These are phyloP conservation scores for Epicoccum nigrum DNA, from an alignment of 2,329 filamentous ascomycete genomes.

Conservation along the genomic window DNA sequence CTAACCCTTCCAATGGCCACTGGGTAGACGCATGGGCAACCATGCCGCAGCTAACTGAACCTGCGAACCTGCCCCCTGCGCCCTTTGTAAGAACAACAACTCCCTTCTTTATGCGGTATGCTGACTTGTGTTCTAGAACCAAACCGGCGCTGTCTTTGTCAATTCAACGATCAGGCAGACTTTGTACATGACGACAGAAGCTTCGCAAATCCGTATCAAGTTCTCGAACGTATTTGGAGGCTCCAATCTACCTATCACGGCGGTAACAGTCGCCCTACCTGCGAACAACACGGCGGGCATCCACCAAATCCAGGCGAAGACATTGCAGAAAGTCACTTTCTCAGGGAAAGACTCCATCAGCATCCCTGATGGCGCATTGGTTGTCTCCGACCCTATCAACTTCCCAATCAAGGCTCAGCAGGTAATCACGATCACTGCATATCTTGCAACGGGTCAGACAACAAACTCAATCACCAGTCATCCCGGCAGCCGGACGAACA, in stretches of 20 bases:
- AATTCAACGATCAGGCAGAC: constrained; percentile 72
- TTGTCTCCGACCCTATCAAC: constrained; percentile 66
- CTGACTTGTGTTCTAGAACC: constrained; percentile 52
- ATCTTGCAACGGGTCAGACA: constrained; percentile 62
- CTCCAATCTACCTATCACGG: constrained; percentile 65
- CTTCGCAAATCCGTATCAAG: constrained; percentile 64
- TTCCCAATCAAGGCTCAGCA: constrained; percentile 59
- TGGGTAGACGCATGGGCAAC: constrained; percentile 70
- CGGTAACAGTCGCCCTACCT: constrained; percentile 64
- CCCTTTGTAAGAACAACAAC: constrained; percentile 54
- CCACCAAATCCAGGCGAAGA: constrained; percentile 58
- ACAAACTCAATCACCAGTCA: constrained; percentile 67
- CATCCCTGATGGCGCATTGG: constrained; percentile 62
- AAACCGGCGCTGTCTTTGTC: constrained; percentile 60
- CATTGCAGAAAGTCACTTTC: constrained; percentile 64
- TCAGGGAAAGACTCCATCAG: constrained; percentile 59
- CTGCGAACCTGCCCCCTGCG: constrained; percentile 64
- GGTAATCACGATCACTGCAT: constrained; percentile 65
- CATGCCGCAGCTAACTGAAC: constrained; percentile 70
- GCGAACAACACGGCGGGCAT: constrained; percentile 60
- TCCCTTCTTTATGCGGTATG: no score
- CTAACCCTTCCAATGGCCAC: constrained; percentile 47
- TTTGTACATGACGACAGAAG: constrained; percentile 63
- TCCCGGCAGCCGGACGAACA: constrained; percentile 68
- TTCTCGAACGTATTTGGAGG: constrained; percentile 70